Base-by-base conservation (phyloP, 2,329 filamentous ascomycete genomes). In the Exophiala alcalophila region DNA sequence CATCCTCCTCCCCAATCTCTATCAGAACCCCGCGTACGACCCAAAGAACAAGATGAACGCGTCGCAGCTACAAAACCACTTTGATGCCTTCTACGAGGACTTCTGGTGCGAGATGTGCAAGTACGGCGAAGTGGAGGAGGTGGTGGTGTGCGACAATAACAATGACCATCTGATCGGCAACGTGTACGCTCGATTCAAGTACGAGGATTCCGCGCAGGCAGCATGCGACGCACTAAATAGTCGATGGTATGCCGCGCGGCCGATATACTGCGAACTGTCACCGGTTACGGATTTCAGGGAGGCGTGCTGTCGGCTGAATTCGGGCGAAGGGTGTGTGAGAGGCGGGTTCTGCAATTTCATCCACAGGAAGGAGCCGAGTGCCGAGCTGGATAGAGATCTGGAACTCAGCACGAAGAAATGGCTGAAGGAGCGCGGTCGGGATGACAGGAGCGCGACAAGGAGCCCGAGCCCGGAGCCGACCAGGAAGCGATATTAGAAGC, bases 31-130 rank as follows among this genome's bases (percentile, higher is more conserved):
- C 8, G 88, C 89, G 52, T 94, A 94, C 79, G 90, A 97, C 67
- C 83, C 86, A 33, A 94, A 94, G 73, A 92, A 83, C 76, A 92
- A 90, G 72, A 95, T 98, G 86, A 96, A 94, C 71, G 73, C 89
- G 5, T 84, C 81, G 57, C 92, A 98, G 75, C 84, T 97, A 65
- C 91, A 96, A 70, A 95, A 95, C 73, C 92, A 98, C 78, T 98
- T 98, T 65, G 92, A 98, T 69, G 92, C 92, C 61, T 98, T 98
- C 69, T 98, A 98, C 76, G 92, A 98, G 73, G 92, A 98, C 66
- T 89, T 98, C 56, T 98, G 92, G 91, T 97, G 91, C 72, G 92
- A 98, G 78, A 87, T 98, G 74, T 97, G 92, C 83, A 89, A 94
- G 71, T 98, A 94, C 66, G 92, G 92, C 57, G 88, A 97, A 70